phyloP scores from a whole-genome alignment of 179 eudicot genomes.

The Corrigiola litoralis region DNA sequence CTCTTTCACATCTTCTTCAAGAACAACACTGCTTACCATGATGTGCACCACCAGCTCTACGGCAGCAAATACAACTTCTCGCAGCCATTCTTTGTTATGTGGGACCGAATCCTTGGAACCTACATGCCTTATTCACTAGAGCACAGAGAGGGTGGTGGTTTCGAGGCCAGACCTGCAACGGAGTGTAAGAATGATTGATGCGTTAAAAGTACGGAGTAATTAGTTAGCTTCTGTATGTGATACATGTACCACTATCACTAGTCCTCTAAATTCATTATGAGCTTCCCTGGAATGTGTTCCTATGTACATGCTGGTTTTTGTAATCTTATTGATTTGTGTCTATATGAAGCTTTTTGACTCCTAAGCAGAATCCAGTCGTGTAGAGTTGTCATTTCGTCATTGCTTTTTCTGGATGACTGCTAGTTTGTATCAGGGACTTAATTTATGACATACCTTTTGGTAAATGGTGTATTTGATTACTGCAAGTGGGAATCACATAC shows the following conservation, averaged over 20 bases:
- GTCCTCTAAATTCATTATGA: conserved; percentile 11
- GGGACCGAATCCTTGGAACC: conserved; percentile 81
- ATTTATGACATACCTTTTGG: conserved; percentile 1
- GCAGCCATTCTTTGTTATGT: conserved; percentile 74
- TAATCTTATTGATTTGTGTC: conserved; percentile 24
- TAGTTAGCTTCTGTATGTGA: conserved; percentile 24
- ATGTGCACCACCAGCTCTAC: conserved; percentile 83
- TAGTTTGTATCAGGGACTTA: neutral
- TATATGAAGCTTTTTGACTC: conserved; percentile 25
- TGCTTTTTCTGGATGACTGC: conserved; percentile 7
- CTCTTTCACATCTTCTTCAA: conserved; percentile 56
- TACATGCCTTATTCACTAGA: conserved; percentile 66
- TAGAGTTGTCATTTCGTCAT: conserved; percentile 21
- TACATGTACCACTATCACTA: conserved; percentile 36
- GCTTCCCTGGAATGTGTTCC: conserved; percentile 7
- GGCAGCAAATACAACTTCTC: conserved; percentile 82
- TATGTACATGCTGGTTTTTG: conserved; percentile 29
- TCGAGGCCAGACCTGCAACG: conserved; percentile 68
- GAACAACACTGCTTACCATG: conserved; percentile 82
- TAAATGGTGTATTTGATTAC: conserved; percentile 5
- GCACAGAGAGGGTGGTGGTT: conserved; percentile 65
- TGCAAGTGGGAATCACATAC: neutral
- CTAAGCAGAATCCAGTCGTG: conserved; percentile 14
- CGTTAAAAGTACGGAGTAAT: neutral
- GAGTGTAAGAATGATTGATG: conserved; percentile 48